Evolutionary conservation across 805 yeast species (phyloP).

Genomic region (Alloascoidea hylecoeti): DNA sequence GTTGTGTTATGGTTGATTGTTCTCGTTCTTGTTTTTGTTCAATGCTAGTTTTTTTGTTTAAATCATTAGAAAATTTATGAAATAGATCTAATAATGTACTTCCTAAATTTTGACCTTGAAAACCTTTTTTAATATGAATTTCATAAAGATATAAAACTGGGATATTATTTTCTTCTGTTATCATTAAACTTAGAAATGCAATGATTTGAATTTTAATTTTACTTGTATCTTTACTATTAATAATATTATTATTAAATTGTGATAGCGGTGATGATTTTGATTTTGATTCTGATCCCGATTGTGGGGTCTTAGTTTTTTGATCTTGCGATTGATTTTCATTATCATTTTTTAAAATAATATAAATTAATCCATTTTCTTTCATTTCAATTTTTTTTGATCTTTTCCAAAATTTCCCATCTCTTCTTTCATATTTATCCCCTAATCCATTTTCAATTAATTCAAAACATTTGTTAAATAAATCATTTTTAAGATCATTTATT

Average conservation of each 20-base stretch:
- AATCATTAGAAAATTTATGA: not conserved
- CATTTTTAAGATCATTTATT: not conserved
- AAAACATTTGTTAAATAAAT: not conserved
- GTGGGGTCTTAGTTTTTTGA: no score
- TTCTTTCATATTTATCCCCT: not conserved
- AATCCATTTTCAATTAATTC: not conserved
- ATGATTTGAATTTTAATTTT: not conserved
- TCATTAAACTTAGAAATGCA: conserved; percentile 1
- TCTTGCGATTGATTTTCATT: no score
- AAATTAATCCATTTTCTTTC: not conserved
- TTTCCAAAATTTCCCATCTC: not conserved
- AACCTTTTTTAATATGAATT: not conserved
- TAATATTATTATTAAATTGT: no score
- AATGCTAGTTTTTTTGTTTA: not conserved
- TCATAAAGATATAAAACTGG: not conserved
- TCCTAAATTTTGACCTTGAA: not conserved
- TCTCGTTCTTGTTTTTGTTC: no score
- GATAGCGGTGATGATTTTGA: no score
- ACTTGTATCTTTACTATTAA: not conserved
- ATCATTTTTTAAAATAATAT: not conserved
- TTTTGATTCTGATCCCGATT: not conserved
- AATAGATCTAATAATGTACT: not conserved
- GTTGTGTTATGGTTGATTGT: no score
- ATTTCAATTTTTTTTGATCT: not conserved
- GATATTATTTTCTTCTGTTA: not conserved